Evolutionary conservation across 495 filamentous ascomycete genomes (phyloP), one percentile per base, ranked within the genome.

Genomic region (Tuber umbilicatum): DNA sequence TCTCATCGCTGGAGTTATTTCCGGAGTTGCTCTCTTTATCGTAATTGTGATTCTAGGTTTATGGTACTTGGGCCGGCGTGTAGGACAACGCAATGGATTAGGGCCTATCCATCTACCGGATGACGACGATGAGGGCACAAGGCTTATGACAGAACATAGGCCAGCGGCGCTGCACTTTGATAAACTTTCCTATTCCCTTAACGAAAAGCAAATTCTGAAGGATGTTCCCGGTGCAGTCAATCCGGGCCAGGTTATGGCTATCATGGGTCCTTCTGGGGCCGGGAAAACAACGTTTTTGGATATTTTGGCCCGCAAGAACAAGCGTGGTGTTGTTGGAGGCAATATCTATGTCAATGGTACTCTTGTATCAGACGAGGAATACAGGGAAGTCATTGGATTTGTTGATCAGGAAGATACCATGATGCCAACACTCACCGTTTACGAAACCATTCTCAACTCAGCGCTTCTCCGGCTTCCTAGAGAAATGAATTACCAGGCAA

Each of bases 361-460:
- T 82, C 93, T 92, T 83, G 88, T 98, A 55, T 87, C 84, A 70
- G 93, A 99, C 83, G 83, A 89, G 68, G 93, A 97, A 42, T 99
- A 93, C 83, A 92, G 91, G 82, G 93, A 87, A 76, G 94, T 97
- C 79, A 90, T 97, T 70, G 95, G 95, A 68, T 99, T 99, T 79
- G 95, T 99, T 43, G 96, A 99, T 78, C 95, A 99, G 83, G 95
- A 98, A 79, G 95, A 98, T 80, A 97, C 94, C 10, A 97, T 99
- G 94, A 88, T 99, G 72, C 91, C 95, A 5, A 99, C 95, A 9
- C 85, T 99, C 79, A 99, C 96, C 2, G 96, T 99, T 27, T 97
- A 99, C 83, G 95, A 99, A 85, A 98, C 96, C 16, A 98, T 99
- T 76, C 85, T 97, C 77, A 97, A 93, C 45, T 97, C 94, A 81